Conservation (phyloP, 805 yeast species). For the Kazachstania bromeliacearum region DNA sequence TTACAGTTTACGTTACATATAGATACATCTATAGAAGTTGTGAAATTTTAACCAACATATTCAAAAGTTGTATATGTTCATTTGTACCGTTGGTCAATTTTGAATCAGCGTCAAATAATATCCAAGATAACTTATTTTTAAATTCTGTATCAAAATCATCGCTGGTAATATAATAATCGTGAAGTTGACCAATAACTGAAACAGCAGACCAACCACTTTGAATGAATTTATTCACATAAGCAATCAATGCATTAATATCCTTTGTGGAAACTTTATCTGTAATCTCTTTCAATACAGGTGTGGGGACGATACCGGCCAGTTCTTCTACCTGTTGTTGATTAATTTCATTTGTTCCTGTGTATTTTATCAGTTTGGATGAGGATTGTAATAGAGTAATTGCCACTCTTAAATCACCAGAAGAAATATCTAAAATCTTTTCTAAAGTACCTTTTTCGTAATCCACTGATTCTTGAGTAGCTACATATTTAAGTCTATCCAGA, state of each 20-base stretch:
- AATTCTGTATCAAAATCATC: constrained; percentile 40
- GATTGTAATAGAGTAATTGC: constrained; percentile 88
- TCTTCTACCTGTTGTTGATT: constrained; percentile 47
- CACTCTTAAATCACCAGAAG: constrained; percentile 86
- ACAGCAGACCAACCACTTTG: constrained; percentile 74
- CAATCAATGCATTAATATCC: constrained; percentile 29
- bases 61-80: constrained; percentile 74
- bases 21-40: constrained; percentile 9
- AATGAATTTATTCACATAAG: constrained; percentile 41
- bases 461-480: constrained; percentile 42
- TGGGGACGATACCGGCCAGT: constrained; percentile 68
- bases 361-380: constrained; percentile 47
- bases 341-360: constrained; percentile 33
- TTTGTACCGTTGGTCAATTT: constrained; percentile 77
- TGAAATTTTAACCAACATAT: constrained; percentile 48
- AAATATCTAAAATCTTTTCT: constrained; percentile 54
- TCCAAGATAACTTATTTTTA: constrained; percentile 56
- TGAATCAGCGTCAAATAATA: constrained; percentile 66
- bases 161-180: constrained; percentile 52
- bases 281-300: constrained; percentile 35
- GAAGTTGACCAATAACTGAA: constrained; percentile 62
- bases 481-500: constrained; percentile 50
- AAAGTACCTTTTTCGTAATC: constrained; percentile 43
- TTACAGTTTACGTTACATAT: background rate
- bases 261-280: constrained; percentile 30